A percentile compares a stretch with the other conserved stretches of the same genome.
Evolutionary conservation across 2,329 filamentous ascomycete genomes (phyloP).

Genomic region (Arthroderma sp.): DNA sequence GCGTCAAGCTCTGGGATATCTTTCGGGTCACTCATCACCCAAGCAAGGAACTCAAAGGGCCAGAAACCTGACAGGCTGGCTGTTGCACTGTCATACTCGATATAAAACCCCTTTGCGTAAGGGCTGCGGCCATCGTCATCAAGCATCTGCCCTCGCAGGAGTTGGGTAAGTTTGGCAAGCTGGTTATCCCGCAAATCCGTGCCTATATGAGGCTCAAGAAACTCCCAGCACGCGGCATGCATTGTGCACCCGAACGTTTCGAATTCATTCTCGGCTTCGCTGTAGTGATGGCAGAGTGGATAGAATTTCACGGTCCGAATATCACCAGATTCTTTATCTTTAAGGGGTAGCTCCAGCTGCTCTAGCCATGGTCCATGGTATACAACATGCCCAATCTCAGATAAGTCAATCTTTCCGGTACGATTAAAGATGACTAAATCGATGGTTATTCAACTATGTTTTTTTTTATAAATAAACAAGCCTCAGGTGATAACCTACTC

Average conservation of each 20-base stretch:
- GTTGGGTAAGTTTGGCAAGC: neutral
- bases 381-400: slow-evolving; percentile 1
- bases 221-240: slow-evolving; percentile 1
- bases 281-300: slow-evolving; percentile 1
- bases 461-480: too few species aligned
- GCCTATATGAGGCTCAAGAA: neutral
- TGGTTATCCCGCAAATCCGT: neutral
- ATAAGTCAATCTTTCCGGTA: neutral
- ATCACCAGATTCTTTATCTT: neutral
- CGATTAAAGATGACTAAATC: neutral
- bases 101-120: too few species aligned
- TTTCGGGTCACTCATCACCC: neutral
- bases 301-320: neutral
- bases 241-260: slow-evolving; percentile 1
- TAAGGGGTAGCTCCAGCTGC: neutral
- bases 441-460: too few species aligned
- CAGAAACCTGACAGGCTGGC: too few species aligned
- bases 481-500: neutral
- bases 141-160: neutral
- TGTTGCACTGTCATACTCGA: too few species aligned
- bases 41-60: too few species aligned
- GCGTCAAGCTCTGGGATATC: neutral
- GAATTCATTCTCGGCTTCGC: neutral
- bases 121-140: too few species aligned
- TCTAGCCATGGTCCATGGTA: slow-evolving; percentile 1